Conservation (phyloP, 148 eudicot genomes). For the Simmondsia chinensis region DNA sequence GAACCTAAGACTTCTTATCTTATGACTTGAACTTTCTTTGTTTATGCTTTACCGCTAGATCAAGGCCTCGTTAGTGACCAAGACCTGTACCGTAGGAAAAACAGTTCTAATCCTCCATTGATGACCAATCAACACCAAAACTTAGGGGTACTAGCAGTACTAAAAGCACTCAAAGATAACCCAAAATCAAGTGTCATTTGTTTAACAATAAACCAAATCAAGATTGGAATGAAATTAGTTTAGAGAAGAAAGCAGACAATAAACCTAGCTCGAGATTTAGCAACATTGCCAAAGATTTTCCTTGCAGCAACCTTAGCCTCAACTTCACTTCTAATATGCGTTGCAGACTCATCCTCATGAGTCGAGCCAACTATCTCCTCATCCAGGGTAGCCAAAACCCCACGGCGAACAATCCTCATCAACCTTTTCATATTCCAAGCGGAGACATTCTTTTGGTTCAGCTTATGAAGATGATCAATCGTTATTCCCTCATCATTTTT, state of each 20-base stretch:
- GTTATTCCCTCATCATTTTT: conserved; percentile 41
- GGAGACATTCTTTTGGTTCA: conserved; percentile 69
- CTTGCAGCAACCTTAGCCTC: conserved; percentile 91
- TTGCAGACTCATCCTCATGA: conserved; percentile 42
- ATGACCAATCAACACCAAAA: too few species aligned
- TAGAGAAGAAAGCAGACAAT: conserved; percentile 1
- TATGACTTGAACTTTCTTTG: too few species aligned
- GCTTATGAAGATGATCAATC: conserved; percentile 52
- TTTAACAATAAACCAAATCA: background rate
- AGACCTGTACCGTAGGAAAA: too few species aligned
- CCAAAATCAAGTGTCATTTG: too few species aligned
- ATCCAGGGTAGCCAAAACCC: conserved; percentile 58
- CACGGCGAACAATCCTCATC: conserved; percentile 54
- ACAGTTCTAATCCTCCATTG: too few species aligned
- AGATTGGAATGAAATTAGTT: background rate
- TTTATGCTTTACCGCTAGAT: too few species aligned
- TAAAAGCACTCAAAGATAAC: too few species aligned
- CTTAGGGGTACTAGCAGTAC: too few species aligned
- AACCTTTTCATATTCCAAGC: conserved; percentile 96
- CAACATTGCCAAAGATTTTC: conserved; percentile 86
- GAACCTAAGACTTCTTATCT: too few species aligned
- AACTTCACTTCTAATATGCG: conserved; percentile 58
- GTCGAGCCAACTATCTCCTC: conserved; percentile 42
- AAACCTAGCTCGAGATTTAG: conserved; percentile 51
- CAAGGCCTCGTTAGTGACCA: too few species aligned